Evolutionary conservation across 345 rosid species (phyloP), one percentile per base, ranked within the genome.

Genomic region (Durio zibethinus): DNA sequence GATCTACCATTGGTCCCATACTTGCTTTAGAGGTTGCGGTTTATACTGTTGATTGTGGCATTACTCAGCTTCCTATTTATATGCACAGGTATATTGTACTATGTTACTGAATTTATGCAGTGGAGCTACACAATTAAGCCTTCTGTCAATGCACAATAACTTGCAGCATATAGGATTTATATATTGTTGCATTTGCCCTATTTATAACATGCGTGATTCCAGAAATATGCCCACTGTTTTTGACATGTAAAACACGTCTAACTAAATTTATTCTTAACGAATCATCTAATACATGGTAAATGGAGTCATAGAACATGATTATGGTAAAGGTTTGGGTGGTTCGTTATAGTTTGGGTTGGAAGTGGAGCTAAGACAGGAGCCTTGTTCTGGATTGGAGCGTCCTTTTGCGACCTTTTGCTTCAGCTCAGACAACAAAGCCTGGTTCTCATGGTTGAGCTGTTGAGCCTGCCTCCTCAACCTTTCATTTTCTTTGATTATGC

Each of bases 1-100:
- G 99, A 47, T 95, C 98, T 62, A 95, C 99, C 75, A 90, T 95
- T 64, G 99, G 99, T 68, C 98, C 99, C 8, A 95, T 93, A 80
- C 92, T 95, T 63, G 98, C 99, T 76, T 93, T 97, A 54, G 97
- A 98, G 33, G 88, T 92, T 21, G 99, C 98, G 77, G 85, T 95
- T 59, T 89, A 96, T 50, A 95, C 98, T 0, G 98, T 95, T 79
- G 99, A 93, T 79, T 91, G 97, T 7, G 99, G 99, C 76, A 93
- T 93, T 69, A 88, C 98, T 73, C 99, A 95, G 82, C 98, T 95
- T 69, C 93, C 99, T 48, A 92, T n/a, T n/a, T n/a, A n/a, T n/a
- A n/a, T 95, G 99, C 98, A 95, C 86, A 93, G 98, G 98, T 93
- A 88, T 59, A 21, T 65, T 78, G 56, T 52, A 35, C 67, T 16